A percentile compares a stretch with the other conserved stretches of the same genome.
Evolutionary conservation across 805 yeast genomes (phyloP).

Genomic region (Cyberlindnera mrakii): DNA sequence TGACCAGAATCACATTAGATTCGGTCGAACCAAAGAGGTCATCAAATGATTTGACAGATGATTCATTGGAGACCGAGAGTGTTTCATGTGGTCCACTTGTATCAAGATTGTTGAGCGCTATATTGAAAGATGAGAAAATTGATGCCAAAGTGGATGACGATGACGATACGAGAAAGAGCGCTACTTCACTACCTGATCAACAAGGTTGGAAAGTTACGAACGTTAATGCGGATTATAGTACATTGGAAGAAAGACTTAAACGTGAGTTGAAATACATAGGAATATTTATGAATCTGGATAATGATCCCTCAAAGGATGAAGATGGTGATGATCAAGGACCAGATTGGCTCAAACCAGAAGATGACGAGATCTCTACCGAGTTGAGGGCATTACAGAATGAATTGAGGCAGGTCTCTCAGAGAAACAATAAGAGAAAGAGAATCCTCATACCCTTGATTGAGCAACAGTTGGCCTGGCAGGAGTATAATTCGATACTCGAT

Average conservation of each 20-base stretch:
- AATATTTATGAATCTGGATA: slow-evolving; percentile 58
- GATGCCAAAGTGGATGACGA: slow-evolving; percentile 18
- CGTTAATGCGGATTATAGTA: slow-evolving; percentile 56
- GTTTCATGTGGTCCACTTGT: slow-evolving; percentile 90
- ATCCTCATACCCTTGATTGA: slow-evolving; percentile 66
- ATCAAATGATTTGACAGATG: slow-evolving; percentile 52
- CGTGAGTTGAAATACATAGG: slow-evolving; percentile 89
- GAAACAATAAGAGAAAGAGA: slow-evolving; percentile 64
- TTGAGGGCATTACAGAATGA: slow-evolving; percentile 67
- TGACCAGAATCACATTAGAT: slow-evolving; percentile 36
- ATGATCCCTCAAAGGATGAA: slow-evolving; percentile 13
- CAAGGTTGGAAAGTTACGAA: slow-evolving; percentile 43
- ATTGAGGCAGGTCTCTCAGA: slow-evolving; percentile 50
- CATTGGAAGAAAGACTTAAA: slow-evolving; percentile 82
- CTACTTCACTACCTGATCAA: slow-evolving; percentile 32
- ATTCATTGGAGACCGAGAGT: slow-evolving; percentile 59
- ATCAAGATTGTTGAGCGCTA: slow-evolving; percentile 75
- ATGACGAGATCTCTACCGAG: slow-evolving; percentile 89
- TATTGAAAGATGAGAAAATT: slow-evolving; percentile 40
- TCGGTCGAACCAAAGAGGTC: slow-evolving; percentile 50
- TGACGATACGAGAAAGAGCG: slow-evolving; percentile 20
- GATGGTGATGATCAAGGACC: slow-evolving; percentile 28
- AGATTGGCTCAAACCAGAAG: slow-evolving; percentile 77
- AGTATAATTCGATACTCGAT: slow-evolving; percentile 81
- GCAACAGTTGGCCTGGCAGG: slow-evolving; percentile 92